Evolutionary conservation across 129 eudicot genomes (phyloP), one percentile per base, ranked within the genome.

Genomic region (Lonicera japonica): DNA sequence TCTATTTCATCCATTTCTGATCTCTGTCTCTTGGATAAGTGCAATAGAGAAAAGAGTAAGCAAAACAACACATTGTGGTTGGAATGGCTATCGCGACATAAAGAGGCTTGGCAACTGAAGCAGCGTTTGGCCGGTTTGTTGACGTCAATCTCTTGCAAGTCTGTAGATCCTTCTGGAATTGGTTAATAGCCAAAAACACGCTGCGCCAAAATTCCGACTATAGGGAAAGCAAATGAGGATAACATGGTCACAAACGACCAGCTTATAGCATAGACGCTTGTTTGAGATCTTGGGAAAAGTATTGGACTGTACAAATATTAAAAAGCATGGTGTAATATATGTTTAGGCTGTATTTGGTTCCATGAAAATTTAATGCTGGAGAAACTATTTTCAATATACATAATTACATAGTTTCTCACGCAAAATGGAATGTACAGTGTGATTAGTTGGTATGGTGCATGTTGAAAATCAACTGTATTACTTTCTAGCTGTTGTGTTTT

Each of bases 21-120:
- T 79, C 83, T 19, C 83, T 59, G 46, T 79, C 83, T 22, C 83
- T 45, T 1, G 83, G 83, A 52, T 79, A 79, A 0, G 83, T 73
- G 23, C 73, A 64, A 39, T 79, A 79, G 52, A 79, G 79, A 34
- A 79, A 79, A 1, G 83, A 79, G 52, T 73, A 79, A 60, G 69
- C 51, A 20, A 60, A 48, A 55, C 79, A 74, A 63, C 83, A 79
- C 9, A 79, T 69, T 43, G 72, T 51, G 66, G 64, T 69, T 17
- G 83, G 83, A 38, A 69, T 60, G 45, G 76, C 76, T 22, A 79
- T 79, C 5, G 83, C 79, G 1, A 73, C 69, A 68, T 79, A 79
- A 12, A 73, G 79, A 22, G 83, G 79, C 63, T 73, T 79, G 10
- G 79, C 83, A 25, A 79, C 73, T 36, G 83, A 58, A 11, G 61